Conservation (phyloP, 306 rosid species). For the Rosa multiflora region DNA sequence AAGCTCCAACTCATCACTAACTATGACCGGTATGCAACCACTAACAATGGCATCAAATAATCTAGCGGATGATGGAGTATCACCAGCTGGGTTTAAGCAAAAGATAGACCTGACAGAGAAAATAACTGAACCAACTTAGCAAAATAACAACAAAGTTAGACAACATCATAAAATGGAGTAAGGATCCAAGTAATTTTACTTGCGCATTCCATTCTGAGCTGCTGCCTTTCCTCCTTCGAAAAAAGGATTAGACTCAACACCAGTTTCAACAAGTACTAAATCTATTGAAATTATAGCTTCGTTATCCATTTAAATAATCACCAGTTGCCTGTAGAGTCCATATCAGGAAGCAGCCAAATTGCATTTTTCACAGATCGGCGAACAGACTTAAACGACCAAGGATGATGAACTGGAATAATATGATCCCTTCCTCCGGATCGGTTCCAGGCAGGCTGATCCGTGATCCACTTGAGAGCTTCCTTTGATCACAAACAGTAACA, state of each 20-base stretch:
- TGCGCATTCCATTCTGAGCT: slow-evolving; percentile 98
- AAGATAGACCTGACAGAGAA: slow-evolving; percentile 69
- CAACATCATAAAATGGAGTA: slow-evolving; percentile 16
- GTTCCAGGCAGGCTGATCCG: slow-evolving; percentile 93
- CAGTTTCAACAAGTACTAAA: slow-evolving; percentile 16
- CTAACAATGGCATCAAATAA: slow-evolving; percentile 96
- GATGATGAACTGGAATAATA: slow-evolving; percentile 92
- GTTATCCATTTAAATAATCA: slow-evolving; percentile 29
- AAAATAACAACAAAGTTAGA: slow-evolving; percentile 8
- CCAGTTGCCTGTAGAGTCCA: slow-evolving; percentile 99
- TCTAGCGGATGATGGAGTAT: slow-evolving; percentile 98
- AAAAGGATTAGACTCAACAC: not conserved
- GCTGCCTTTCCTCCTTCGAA: slow-evolving; percentile 76
- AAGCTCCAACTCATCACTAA: slow-evolving; percentile 95
- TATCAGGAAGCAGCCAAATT: slow-evolving; percentile 95
- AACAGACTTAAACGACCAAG: slow-evolving; percentile 97
- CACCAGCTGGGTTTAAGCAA: slow-evolving; percentile 96
- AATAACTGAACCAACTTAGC: slow-evolving; percentile 21
- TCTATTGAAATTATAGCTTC: not conserved
- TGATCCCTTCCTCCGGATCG: slow-evolving; percentile 93
- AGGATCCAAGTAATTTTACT: slow-evolving; percentile 46
- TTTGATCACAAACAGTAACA: slow-evolving; percentile 24
- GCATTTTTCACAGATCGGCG: slow-evolving; percentile 79
- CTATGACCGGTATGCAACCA: slow-evolving; percentile 90
- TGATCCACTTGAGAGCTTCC: slow-evolving; percentile 94